These are phyloP conservation scores for Metschnikowia hibisci DNA, from an alignment of 805 yeast genomes.

Conservation along the genomic window DNA sequence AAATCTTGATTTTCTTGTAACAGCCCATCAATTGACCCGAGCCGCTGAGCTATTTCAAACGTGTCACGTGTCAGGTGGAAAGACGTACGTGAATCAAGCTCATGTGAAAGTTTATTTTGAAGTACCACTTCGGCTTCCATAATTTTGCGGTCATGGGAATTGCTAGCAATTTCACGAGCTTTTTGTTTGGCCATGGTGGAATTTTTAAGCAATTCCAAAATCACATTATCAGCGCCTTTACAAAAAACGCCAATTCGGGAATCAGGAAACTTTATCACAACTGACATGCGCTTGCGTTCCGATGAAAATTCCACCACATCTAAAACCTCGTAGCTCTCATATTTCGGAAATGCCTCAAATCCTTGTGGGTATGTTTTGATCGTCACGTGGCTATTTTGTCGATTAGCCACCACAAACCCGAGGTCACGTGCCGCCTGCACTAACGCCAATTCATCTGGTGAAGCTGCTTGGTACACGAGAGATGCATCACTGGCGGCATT, in stretches of 20 bases:
- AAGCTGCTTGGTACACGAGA: constrained; percentile 84
- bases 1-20: constrained; percentile 48
- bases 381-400: constrained; percentile 55
- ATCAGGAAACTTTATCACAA: constrained; percentile 74
- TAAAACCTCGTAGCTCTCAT: constrained; percentile 69
- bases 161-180: constrained; percentile 56
- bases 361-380: constrained; percentile 84
- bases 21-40: constrained; percentile 48
- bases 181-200: constrained; percentile 58
- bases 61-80: constrained; percentile 30
- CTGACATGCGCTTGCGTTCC: constrained; percentile 89
- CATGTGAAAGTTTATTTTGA: constrained; percentile 47
- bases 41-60: constrained; percentile 18
- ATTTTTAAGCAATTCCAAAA: constrained; percentile 66
- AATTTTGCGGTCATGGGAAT: constrained; percentile 59
- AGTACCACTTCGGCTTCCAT: constrained; percentile 75
- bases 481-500: constrained; percentile 33
- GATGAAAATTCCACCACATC: constrained; percentile 86
- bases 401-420: constrained; percentile 81
- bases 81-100: constrained; percentile 29
- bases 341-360: constrained; percentile 56
- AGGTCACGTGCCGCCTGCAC: constrained; percentile 93
- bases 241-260: constrained; percentile 71
- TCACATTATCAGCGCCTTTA: constrained; percentile 94
- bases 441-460: constrained; percentile 94